Percentiles rank a stretch among this genome's conserved stretches.
Conservation (phyloP, 2,329 filamentous ascomycete genomes). For the Claviceps citrina region DNA sequence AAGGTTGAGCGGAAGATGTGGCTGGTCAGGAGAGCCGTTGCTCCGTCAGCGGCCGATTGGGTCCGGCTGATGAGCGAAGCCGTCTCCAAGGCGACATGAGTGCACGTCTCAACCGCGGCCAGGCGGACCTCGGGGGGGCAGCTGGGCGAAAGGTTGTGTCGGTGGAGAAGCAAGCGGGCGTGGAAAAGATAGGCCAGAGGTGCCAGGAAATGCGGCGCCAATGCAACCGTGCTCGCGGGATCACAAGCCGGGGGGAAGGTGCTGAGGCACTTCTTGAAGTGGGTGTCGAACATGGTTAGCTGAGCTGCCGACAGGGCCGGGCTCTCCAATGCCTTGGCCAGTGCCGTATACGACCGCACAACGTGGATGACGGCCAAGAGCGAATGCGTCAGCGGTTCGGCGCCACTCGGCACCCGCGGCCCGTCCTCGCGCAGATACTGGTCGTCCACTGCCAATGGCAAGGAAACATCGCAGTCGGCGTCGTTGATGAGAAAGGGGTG, state of each 20-base stretch:
- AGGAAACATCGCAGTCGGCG: slow-evolving; percentile 67
- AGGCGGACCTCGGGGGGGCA: slow-evolving; percentile 51
- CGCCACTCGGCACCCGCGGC: slow-evolving; percentile 34
- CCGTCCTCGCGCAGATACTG: slow-evolving; percentile 51
- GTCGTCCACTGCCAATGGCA: slow-evolving; percentile 71
- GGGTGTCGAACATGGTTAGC: slow-evolving; percentile 63
- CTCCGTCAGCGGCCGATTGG: slow-evolving; percentile 47
- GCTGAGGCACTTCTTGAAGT: slow-evolving; percentile 60
- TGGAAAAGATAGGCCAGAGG: slow-evolving; percentile 69
- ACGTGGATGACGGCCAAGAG: slow-evolving; percentile 70
- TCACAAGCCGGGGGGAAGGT: slow-evolving; percentile 65
- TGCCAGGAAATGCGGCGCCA: slow-evolving; percentile 60
- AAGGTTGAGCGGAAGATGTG: slow-evolving; percentile 82
- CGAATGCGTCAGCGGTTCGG: slow-evolving; percentile 47
- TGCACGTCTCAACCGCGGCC: slow-evolving; percentile 64
- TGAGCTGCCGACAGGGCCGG: slow-evolving; percentile 49
- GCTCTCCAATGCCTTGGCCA: slow-evolving; percentile 56
- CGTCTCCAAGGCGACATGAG: slow-evolving; percentile 61
- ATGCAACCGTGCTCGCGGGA: slow-evolving; percentile 44
- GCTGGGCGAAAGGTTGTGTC: slow-evolving; percentile 68
- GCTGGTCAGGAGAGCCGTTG: slow-evolving; percentile 60
- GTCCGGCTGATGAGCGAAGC: slow-evolving; percentile 56
- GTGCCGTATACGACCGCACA: slow-evolving; percentile 57
- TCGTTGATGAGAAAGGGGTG: slow-evolving; percentile 74
- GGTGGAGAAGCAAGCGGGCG: slow-evolving; percentile 69